A percentile compares a stretch with the other conserved stretches of the same genome.
Evolutionary conservation across 352 stramenopile species (phyloP).

Genomic region (Pythium biforme): DNA sequence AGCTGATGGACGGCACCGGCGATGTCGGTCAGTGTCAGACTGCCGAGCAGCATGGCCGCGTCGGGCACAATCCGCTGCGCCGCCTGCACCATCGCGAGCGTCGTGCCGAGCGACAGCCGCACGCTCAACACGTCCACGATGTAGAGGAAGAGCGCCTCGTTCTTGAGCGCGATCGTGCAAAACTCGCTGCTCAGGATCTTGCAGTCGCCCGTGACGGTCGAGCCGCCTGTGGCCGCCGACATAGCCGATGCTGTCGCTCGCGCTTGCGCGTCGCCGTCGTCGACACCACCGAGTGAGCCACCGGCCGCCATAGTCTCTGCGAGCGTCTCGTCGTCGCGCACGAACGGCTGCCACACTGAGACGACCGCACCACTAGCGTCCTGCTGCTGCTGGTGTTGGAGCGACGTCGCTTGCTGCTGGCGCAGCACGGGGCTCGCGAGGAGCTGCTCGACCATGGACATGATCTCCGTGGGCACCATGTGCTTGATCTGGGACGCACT

Average conservation of each 20-base stretch:
- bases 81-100: constrained; percentile 37
- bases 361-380: background rate
- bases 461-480: constrained; percentile 30
- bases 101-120: constrained; percentile 29
- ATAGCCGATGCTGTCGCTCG: too few relatives aligned
- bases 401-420: constrained; percentile 12
- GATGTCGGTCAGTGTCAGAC: constrained; percentile 25
- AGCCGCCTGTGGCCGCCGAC: background rate
- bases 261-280: background rate
- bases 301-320: constrained; percentile 13
- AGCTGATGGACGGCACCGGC: constrained; percentile 34
- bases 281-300: background rate
- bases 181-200: constrained; percentile 21
- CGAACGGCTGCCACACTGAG: constrained; percentile 33
- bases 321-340: constrained; percentile 34
- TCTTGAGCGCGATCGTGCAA: constrained; percentile 29
- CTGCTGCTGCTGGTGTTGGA: constrained; percentile 5
- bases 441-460: constrained; percentile 45
- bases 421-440: constrained; percentile 26
- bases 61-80: constrained; percentile 34
- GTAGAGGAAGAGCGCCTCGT: constrained; percentile 38
- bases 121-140: constrained; percentile 32
- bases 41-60: constrained; percentile 10
- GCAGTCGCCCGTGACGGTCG: constrained; percentile 22
- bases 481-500: constrained; percentile 21